Base-by-base conservation (phyloP, 257 asterid species). In the Marsdenia floribunda region DNA sequence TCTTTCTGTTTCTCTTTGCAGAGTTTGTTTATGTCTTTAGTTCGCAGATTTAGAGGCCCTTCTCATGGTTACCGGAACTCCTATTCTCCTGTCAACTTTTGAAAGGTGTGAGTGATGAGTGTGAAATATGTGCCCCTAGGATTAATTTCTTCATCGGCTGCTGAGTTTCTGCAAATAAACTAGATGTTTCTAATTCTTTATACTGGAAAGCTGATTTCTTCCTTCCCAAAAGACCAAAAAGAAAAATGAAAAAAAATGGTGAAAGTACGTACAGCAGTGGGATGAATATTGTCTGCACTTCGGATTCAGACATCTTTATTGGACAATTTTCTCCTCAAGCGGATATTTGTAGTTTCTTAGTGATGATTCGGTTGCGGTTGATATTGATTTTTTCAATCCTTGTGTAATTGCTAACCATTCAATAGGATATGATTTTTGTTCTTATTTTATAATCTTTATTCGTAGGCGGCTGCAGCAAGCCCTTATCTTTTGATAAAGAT, bases 31-130 rank as follows among this genome's bases (percentile, higher is more conserved):
- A 80, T 57, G 73, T 88, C 97, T 42, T 59, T 91, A 50, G 76
- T 90, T 68, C 84, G 84, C 80, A 85, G 93, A 87, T 88, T 89
- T 81, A 84, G 90, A 77, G 97, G 99, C 78, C 97, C 97, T 65
- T 92, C 97, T 68, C 83, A 85, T 60, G 85, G 87, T 68, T 76
- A 90, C 81, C 81, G 97, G 81, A 92, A 92, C 83, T 83, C 99
- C 35, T 94, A 94, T 85, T 90, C 97, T 69, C 97, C 97, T 8
- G 97, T 94, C 65, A 75, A 89, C 59, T 94, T 94, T 80, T 94
- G 93, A 87, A 87, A 67, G 72, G 37, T 33, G 73, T 35, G 68
- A 54, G 50, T 9, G 55, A 64, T 68, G 58, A 8, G 9, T 21
- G 54, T n/a, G 16, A 67, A n/a, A 22, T 67, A 37, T 70, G 65